Base-by-base conservation (phyloP, 495 filamentous ascomycete species). In the Trypethelium eluteriae region DNA sequence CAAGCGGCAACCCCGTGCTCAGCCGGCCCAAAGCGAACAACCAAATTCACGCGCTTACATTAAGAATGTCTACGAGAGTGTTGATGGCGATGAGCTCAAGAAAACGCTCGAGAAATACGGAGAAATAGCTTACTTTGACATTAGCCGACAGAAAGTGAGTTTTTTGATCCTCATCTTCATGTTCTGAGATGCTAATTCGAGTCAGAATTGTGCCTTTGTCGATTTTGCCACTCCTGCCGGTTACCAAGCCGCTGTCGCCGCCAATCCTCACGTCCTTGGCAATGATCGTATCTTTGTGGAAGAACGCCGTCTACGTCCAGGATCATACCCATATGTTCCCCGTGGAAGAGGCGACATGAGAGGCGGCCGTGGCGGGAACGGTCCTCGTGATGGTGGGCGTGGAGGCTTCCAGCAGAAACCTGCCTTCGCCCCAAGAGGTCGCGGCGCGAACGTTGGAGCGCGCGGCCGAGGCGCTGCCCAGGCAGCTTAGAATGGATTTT, bases 131-230 rank as follows among this genome's bases (percentile, higher is more conserved):
- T 91, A 92, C 76, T 90, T 95, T 69, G 95, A 98, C 72, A 88
- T 98, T 75, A 93, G 85, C 78, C 90, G 91, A 63, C 77, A 78
- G 64, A 98, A 95, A 91, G 93, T 96, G 84, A 71, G 85, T 70
- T 62, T 63, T 71, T 65, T 63, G 3, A 50, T 61, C 62, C 38
- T 32, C 38, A 59, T 61, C 25, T 34, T 41, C 39, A 65, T 38
- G 16, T 32, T 50, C 64, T 44, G 65, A 62, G 6, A 46, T 5
- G 35, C 39, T 47, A 59, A 64, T 49, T 67, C 9, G 32, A 50
- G 47, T 62, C 71, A 97, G 95, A 97, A 92, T 80, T 96, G 92
- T 73, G 95, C 94, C 38, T 96, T 96, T 74, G 89, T 96, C 68
- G 95, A 98, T 74, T 98, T 95, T 74, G 86, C 85, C 70, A 89